Evolutionary conservation across 306 rosid genomes (phyloP).

Genomic region (Cicer cuneatum): DNA sequence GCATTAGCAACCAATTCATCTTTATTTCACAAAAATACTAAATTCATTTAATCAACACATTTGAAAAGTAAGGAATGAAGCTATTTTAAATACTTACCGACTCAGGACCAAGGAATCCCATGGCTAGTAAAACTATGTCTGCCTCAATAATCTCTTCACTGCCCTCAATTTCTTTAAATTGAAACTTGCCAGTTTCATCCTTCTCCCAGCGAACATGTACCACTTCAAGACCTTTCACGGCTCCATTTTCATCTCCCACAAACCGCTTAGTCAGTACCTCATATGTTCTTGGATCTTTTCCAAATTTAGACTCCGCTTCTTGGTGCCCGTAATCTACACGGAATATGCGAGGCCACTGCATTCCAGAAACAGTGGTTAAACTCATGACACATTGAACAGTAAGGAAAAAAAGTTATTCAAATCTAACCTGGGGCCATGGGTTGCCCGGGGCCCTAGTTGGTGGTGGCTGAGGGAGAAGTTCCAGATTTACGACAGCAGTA

Average conservation of each 20-base stretch:
- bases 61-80: neutral
- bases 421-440: conserved; percentile 97
- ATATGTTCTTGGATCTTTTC: conserved; percentile 90
- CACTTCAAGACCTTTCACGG: conserved; percentile 83
- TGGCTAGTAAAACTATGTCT: conserved; percentile 84
- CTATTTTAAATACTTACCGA: conserved; percentile 62
- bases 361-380: conserved; percentile 37
- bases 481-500: conserved; percentile 58
- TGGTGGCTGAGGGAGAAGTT: conserved; percentile 90
- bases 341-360: conserved; percentile 97
- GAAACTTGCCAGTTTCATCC: conserved; percentile 84
- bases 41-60: neutral
- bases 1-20: neutral
- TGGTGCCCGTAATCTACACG: conserved; percentile 97
- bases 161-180: conserved; percentile 89
- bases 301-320: conserved; percentile 90
- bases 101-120: conserved; percentile 99
- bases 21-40: neutral
- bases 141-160: conserved; percentile 87
- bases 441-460: conserved; percentile 88
- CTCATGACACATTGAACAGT: conserved; percentile 3
- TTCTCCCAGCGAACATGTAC: conserved; percentile 83
- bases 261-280: conserved; percentile 93
- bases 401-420: neutral
- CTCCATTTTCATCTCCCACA: conserved; percentile 88